Conservation (phyloP, 163 green algal species). For the Dunaliella salina region DNA sequence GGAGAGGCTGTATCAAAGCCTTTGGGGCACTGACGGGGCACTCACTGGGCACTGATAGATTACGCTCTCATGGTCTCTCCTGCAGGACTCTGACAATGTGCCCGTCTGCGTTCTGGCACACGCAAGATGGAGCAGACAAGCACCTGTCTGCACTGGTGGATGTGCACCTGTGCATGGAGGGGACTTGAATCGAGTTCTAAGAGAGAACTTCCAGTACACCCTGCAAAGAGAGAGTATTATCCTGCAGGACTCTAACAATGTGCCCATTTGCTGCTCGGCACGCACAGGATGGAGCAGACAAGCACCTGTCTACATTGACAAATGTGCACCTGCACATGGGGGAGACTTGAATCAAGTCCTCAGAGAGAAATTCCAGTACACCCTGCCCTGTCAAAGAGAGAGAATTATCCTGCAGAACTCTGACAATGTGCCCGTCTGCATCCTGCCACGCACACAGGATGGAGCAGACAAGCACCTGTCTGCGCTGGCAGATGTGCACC, state of each 20-base stretch:
- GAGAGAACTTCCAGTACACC: constrained; percentile 7
- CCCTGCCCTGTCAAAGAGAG: background rate
- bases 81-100: too few relatives aligned
- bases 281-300: too few relatives aligned
- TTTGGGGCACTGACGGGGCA: too few relatives aligned
- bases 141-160: constrained; percentile 1
- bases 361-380: background rate
- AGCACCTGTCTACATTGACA: too few relatives aligned
- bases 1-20: too few relatives aligned
- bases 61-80: too few relatives aligned
- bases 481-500: constrained; percentile 8
- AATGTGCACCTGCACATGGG: too few relatives aligned
- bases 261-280: too few relatives aligned
- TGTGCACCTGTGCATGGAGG: constrained; percentile 12
- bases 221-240: too few relatives aligned
- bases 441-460: background rate
- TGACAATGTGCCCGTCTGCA: background rate
- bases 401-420: too few relatives aligned
- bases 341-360: background rate
- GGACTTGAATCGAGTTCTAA: background rate
- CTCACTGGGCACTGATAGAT: too few relatives aligned
- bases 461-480: background rate
- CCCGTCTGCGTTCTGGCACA: background rate
- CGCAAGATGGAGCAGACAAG: background rate
- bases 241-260: too few relatives aligned